Base-by-base conservation (phyloP, 2,329 filamentous ascomycete genomes). In the Escovopsis sp. region DNA sequence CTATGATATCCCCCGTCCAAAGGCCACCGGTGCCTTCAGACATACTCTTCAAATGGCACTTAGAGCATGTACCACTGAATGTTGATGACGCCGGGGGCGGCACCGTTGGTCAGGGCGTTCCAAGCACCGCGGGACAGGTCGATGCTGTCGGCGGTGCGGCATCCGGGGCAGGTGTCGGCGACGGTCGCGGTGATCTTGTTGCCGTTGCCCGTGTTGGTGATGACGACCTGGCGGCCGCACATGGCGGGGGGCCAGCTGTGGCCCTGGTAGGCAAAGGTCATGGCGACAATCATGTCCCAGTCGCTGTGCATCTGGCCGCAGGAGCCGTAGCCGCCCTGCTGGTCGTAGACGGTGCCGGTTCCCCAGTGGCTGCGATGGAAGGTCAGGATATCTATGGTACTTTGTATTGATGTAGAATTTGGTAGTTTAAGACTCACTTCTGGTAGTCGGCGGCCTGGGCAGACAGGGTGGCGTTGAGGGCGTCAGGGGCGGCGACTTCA, bases 221-320 rank as follows among this genome's bases (percentile, higher is more conserved):
- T 45, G 33, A 42, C 34, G 18, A 45, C 40, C 39, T 42, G 41
- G 40, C 43, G 43, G 36, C 43, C 43, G 26, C 43, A 45, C 39
- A 42, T 42, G 26, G 35, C 36, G 26, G 43, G 43, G 33, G 43
- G 43, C 9, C 10, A 45, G 8, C n/a, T 12, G 28, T 11, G 19
- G 18, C 43, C 43, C 37, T 45, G 43, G 40, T 40, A 45, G 36
- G 6, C 39, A 37, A 32, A 37, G 23, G 43, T 45, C 23, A 45
- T 36, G 26, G 43, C 43, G 33, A 36, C 43, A 36, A 45, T 45
- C 36, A 42, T 19, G 8, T 42, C 43, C 10, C 35, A 12, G 18
- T 45, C 43, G 12, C 15, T 10, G 18, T 45, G 40, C 6, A 19
- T 15, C 26, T 42, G 19, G 10, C 43, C 43, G 18, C 43, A 45